Evolutionary conservation across 129 eudicot species (phyloP).

Genomic region (Saussurea involucrata): DNA sequence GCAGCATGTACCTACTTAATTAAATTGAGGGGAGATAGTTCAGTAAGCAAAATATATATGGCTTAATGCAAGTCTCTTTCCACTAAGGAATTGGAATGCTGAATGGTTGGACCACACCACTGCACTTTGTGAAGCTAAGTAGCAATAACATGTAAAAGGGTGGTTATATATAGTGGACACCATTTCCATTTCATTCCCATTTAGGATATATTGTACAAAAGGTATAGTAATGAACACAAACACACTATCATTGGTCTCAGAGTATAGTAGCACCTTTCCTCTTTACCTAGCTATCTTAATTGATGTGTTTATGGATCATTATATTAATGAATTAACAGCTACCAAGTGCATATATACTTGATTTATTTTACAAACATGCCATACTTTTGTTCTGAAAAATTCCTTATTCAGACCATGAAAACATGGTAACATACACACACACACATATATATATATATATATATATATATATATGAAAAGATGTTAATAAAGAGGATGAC

Average conservation of each 20-base stretch:
- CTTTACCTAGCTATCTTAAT: neutral
- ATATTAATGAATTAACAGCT: too few relatives aligned
- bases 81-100: slow-evolving; percentile 11
- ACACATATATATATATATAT: too few relatives aligned
- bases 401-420: neutral
- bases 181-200: neutral
- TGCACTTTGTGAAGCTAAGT: neutral
- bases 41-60: slow-evolving; percentile 6
- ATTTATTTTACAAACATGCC: neutral
- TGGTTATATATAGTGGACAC: neutral
- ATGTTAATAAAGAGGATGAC: neutral
- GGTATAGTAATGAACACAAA: neutral
- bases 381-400: neutral
- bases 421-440: neutral
- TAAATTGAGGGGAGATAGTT: neutral
- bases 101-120: slow-evolving; percentile 33
- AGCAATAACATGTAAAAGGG: slow-evolving; percentile 15
- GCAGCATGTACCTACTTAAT: neutral
- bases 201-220: neutral
- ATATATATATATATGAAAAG: neutral
- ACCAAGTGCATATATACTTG: neutral
- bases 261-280: neutral
- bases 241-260: slow-evolving; percentile 3
- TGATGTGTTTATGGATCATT: neutral
- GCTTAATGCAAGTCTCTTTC: slow-evolving; percentile 30